Conservation (phyloP, 495 filamentous ascomycete species). For the Xylaria castorea region DNA sequence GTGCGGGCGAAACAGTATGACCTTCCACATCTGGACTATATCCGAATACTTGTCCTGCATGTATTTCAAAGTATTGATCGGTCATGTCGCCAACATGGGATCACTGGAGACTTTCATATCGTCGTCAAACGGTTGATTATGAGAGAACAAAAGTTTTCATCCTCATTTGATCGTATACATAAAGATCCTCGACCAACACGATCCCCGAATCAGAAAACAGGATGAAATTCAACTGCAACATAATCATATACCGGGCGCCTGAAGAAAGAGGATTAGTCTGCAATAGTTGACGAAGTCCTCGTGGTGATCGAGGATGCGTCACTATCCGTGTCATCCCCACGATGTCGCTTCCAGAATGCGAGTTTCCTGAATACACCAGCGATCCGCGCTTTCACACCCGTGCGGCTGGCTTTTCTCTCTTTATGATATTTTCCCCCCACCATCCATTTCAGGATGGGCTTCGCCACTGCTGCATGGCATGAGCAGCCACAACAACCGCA, state of each 20-base stretch:
- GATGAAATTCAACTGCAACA: neutral
- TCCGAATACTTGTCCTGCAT: neutral
- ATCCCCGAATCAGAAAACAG: neutral
- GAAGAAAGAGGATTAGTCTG: neutral
- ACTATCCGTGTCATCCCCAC: constrained; percentile 11
- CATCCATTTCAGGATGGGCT: constrained; percentile 2
- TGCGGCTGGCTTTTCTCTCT: neutral
- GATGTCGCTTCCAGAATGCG: constrained; percentile 31
- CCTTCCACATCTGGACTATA: constrained; percentile 9
- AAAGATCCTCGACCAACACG: neutral
- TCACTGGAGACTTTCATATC: neutral
- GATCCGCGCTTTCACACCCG: constrained; percentile 2
- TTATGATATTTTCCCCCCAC: neutral
- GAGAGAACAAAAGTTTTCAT: neutral
- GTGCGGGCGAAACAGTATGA: neutral
- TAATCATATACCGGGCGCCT: neutral
- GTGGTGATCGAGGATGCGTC: constrained; percentile 12
- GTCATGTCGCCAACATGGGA: neutral
- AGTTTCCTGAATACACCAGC: constrained; percentile 30
- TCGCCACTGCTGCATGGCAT: neutral
- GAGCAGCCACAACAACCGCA: constrained; percentile 16
- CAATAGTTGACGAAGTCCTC: constrained; percentile 13
- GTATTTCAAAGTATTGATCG: neutral
- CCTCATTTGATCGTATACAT: constrained; percentile 1
- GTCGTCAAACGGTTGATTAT: neutral